phyloP scores from a whole-genome alignment of 208 protist species.

The Crithidia acanthocephali region DNA sequence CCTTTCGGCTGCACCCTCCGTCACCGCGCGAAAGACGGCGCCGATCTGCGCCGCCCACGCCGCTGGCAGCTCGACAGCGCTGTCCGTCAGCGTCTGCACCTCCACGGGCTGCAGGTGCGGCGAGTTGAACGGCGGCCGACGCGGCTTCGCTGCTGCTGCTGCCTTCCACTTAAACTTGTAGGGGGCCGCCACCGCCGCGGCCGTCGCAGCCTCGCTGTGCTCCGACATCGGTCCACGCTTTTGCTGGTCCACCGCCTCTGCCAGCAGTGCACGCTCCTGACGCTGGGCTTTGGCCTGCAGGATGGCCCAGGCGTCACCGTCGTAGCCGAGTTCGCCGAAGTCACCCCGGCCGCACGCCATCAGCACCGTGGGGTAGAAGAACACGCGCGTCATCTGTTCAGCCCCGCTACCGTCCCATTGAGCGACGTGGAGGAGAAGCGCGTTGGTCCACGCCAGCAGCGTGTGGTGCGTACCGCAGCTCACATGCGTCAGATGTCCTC shows the following conservation, averaged over 20 bases:
- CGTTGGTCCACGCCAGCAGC: constrained; percentile 66
- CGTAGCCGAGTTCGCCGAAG: constrained; percentile 89
- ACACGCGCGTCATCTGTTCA: constrained; percentile 1
- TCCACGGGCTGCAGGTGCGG: constrained; percentile 18
- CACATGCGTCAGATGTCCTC: constrained; percentile 68
- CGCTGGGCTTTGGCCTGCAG: constrained; percentile 47
- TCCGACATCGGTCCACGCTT: not conserved
- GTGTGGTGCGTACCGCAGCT: constrained; percentile 86
- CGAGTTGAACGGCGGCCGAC: constrained; percentile 25
- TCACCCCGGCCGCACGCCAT: constrained; percentile 76
- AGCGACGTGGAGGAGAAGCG: constrained; percentile 16
- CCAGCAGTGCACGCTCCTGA: constrained; percentile 23
- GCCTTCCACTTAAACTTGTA: constrained; percentile 42
- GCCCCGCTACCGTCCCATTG: not conserved
- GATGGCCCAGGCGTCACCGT: constrained; percentile 56
- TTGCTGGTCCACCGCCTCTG: constrained; percentile 14
- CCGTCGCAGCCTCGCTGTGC: not conserved
- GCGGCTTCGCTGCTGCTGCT: constrained; percentile 12
- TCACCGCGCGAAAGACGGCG: not conserved
- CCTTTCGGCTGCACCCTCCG: not conserved
- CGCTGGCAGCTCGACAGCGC: constrained; percentile 1
- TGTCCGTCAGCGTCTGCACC: constrained; percentile 12
- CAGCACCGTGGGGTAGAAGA: constrained; percentile 57
- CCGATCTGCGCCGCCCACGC: not conserved
- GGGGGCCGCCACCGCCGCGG: not conserved